phyloP scores from a whole-genome alignment of 257 asterid genomes.

The Solanum pennellii region DNA sequence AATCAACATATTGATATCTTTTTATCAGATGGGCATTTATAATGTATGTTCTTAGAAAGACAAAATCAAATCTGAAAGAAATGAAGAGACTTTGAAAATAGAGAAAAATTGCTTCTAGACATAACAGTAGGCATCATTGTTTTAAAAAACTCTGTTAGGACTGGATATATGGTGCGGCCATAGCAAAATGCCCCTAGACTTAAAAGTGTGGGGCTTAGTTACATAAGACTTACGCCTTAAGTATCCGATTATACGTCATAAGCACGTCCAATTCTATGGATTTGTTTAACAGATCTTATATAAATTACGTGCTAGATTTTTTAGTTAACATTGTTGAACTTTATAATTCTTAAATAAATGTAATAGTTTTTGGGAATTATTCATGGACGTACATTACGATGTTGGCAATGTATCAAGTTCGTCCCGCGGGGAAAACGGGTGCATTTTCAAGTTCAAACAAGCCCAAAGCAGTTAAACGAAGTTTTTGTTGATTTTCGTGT shows the following conservation, averaged over 20 bases:
- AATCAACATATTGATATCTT: neutral
- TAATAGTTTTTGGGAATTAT: neutral
- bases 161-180: neutral
- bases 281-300: no score
- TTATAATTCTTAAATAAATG: no score
- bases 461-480: no score
- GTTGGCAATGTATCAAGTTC: no score
- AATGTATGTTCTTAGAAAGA: neutral
- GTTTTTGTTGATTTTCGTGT: accelerated
- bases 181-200: neutral
- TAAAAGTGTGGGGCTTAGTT: neutral
- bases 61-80: neutral
- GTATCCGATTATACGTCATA: neutral
- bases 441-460: no score
- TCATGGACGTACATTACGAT: no score
- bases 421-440: accelerated
- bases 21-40: neutral
- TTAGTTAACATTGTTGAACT: neutral
- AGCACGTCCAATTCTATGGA: neutral
- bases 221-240: neutral
- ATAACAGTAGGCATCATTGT: neutral
- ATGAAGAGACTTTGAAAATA: neutral
- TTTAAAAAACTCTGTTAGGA: neutral
- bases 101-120: neutral
- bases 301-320: no score